These are phyloP conservation scores for Xylaria digitata DNA, from an alignment of 2,329 filamentous ascomycete species.

Conservation along the genomic window DNA sequence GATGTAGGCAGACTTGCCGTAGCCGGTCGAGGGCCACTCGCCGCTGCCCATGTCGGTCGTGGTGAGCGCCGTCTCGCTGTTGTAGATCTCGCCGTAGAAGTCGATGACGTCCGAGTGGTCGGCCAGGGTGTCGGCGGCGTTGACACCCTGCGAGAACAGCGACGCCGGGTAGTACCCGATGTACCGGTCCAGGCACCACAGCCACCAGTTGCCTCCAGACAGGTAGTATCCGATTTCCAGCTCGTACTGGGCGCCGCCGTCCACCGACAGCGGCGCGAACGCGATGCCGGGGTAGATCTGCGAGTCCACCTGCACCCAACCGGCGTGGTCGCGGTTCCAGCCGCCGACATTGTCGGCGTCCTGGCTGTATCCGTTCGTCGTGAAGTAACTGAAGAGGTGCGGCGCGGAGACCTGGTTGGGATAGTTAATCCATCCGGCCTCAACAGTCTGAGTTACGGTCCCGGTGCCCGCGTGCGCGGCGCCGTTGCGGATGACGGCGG, in stretches of 20 bases:
- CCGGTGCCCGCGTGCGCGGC: conserved; percentile 21
- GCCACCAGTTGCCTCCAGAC: conserved; percentile 37
- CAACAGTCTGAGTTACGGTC: conserved; percentile 33
- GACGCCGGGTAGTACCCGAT: conserved; percentile 38
- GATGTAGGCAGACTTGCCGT: conserved; percentile 38
- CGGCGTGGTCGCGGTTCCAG: conserved; percentile 34
- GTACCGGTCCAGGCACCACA: conserved; percentile 36
- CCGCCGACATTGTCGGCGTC: conserved; percentile 37
- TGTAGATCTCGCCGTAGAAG: conserved; percentile 41
- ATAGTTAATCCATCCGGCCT: conserved; percentile 39
- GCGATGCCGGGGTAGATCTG: conserved; percentile 34
- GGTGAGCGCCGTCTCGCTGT: conserved; percentile 30
- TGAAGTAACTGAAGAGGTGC: conserved; percentile 39
- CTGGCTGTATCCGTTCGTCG: conserved; percentile 35
- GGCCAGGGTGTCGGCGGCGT: conserved; percentile 34
- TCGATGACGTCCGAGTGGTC: conserved; percentile 34
- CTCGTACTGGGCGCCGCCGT: conserved; percentile 36
- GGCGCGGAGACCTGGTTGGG: conserved; percentile 28
- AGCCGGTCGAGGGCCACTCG: conserved; percentile 34
- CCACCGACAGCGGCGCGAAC: conserved; percentile 27
- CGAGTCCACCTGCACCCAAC: conserved; percentile 36
- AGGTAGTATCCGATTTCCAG: conserved; percentile 39
- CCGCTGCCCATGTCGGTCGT: conserved; percentile 40
- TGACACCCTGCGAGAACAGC: conserved; percentile 33
- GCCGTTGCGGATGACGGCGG: conserved; percentile 32